phyloP scores from a whole-genome alignment of 2,329 filamentous ascomycete genomes.

The Grosmannia serpens region DNA sequence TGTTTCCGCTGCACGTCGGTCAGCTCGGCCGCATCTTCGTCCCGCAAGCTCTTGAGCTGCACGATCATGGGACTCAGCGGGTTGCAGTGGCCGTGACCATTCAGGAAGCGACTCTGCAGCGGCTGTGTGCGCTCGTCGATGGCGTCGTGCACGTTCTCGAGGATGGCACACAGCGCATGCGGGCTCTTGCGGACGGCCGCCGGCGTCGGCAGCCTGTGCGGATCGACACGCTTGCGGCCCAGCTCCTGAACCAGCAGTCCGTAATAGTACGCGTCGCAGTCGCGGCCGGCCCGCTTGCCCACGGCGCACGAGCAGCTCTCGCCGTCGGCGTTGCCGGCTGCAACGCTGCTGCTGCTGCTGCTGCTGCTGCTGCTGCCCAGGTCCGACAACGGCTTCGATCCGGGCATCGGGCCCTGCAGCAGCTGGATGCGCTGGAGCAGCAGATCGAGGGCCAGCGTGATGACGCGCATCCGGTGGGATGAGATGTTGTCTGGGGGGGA shows the following conservation, averaged over 20 bases:
- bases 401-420: constrained; percentile 3
- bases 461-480: not conserved
- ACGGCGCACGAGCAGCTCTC: not conserved
- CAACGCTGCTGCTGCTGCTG: not conserved
- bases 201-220: constrained; percentile 1
- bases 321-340: not conserved
- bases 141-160: constrained; percentile 4
- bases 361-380: not conserved
- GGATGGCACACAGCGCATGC: not conserved
- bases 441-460: not conserved
- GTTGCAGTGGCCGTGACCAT: constrained; percentile 5
- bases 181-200: constrained; percentile 2
- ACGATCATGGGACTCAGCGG: constrained; percentile 3
- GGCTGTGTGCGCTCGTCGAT: constrained; percentile 1
- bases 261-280: constrained; percentile 6
- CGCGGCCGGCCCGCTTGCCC: not conserved
- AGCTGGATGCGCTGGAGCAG: not conserved
- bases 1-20: not conserved
- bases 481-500: not conserved
- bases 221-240: not conserved
- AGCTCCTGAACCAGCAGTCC: constrained; percentile 7
- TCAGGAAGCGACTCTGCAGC: not conserved
- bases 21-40: not conserved
- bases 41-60: not conserved
- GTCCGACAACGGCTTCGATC: not conserved